Conservation (phyloP, 2,329 filamentous ascomycete species). For the Cyclaneusma minus region DNA sequence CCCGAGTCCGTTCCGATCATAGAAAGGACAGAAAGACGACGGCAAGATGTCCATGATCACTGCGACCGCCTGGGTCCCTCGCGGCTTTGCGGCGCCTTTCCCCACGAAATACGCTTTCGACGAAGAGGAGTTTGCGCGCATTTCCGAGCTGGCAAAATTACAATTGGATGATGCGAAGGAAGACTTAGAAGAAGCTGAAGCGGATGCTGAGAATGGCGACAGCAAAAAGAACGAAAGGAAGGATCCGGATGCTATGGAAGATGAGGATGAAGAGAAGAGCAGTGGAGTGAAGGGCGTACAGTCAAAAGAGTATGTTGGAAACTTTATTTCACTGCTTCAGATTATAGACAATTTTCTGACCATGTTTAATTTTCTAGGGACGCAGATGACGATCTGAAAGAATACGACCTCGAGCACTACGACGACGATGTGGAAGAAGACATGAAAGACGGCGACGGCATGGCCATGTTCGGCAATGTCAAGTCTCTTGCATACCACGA, state of each 20-base stretch:
- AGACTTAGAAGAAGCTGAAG: slow-evolving; percentile 61
- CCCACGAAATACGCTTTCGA: slow-evolving; percentile 41
- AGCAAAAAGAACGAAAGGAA: slow-evolving; percentile 14
- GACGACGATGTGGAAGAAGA: slow-evolving; percentile 64
- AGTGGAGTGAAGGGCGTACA: slow-evolving; percentile 15
- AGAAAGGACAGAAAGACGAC: too few relatives aligned
- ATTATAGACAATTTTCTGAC: slow-evolving; percentile 8
- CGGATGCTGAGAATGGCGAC: slow-evolving; percentile 23
- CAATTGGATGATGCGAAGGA: slow-evolving; percentile 80
- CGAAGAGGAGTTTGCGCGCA: slow-evolving; percentile 40
- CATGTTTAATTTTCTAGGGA: slow-evolving; percentile 20
- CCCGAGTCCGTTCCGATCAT: too few relatives aligned
- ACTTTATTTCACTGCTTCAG: slow-evolving; percentile 13
- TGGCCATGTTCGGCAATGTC: slow-evolving; percentile 91
- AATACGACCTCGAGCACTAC: slow-evolving; percentile 94
- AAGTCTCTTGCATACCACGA: slow-evolving; percentile 89
- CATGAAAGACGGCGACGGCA: slow-evolving; percentile 48
- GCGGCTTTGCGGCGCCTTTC: slow-evolving; percentile 41
- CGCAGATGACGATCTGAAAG: slow-evolving; percentile 77
- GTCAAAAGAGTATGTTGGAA: slow-evolving; percentile 24
- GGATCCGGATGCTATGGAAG: slow-evolving; percentile 22
- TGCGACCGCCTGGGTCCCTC: slow-evolving; percentile 40
- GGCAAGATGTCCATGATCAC: slow-evolving; percentile 34
- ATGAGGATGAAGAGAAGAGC: slow-evolving; percentile 16
- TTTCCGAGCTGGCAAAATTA: slow-evolving; percentile 39